Percentiles rank a stretch among this genome's conserved stretches.
Evolutionary conservation across 805 yeast species (phyloP).

Genomic region (Scheffersomyces spartinae): DNA sequence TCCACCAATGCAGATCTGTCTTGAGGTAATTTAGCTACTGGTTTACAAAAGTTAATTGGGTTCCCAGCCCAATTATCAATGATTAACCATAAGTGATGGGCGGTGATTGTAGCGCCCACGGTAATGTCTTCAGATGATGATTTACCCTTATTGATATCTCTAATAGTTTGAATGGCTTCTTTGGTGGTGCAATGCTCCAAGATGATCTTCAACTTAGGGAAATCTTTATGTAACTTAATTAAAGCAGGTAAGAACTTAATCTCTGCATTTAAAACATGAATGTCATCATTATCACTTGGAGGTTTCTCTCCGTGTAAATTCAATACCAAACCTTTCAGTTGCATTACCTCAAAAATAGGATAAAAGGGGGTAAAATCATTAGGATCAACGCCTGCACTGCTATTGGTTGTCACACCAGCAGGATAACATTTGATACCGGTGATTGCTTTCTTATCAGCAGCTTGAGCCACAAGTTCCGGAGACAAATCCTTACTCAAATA

Average conservation of each 20-base stretch:
- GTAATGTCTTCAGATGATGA: constrained; percentile 23
- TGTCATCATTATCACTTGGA: constrained; percentile 42
- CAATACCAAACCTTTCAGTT: constrained; percentile 62
- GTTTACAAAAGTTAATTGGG: constrained; percentile 92
- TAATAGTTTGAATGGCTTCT: constrained; percentile 73
- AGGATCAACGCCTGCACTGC: constrained; percentile 84
- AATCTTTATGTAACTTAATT: constrained; percentile 60
- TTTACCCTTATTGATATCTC: constrained; percentile 42
- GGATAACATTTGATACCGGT: constrained; percentile 95
- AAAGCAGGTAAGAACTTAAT: constrained; percentile 86
- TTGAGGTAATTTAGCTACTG: constrained; percentile 87
- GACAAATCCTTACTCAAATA: constrained; percentile 71
- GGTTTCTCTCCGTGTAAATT: constrained; percentile 90
- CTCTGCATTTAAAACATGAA: constrained; percentile 91
- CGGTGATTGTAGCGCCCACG: constrained; percentile 91
- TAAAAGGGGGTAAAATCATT: constrained; percentile 83
- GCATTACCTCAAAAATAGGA: constrained; percentile 84
- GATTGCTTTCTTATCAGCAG: constrained; percentile 57
- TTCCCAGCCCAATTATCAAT: constrained; percentile 96
- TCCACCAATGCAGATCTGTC: constrained; percentile 71
- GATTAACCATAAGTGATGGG: constrained; percentile 83
- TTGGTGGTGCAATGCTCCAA: constrained; percentile 92
- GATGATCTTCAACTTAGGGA: constrained; percentile 78
- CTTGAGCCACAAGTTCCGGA: constrained; percentile 74
- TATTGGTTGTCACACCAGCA: constrained; percentile 98